A percentile compares a stretch with the other conserved stretches of the same genome.
Conservation (phyloP, 2,329 filamentous ascomycete genomes). For the Geoglossum cookeanum region DNA sequence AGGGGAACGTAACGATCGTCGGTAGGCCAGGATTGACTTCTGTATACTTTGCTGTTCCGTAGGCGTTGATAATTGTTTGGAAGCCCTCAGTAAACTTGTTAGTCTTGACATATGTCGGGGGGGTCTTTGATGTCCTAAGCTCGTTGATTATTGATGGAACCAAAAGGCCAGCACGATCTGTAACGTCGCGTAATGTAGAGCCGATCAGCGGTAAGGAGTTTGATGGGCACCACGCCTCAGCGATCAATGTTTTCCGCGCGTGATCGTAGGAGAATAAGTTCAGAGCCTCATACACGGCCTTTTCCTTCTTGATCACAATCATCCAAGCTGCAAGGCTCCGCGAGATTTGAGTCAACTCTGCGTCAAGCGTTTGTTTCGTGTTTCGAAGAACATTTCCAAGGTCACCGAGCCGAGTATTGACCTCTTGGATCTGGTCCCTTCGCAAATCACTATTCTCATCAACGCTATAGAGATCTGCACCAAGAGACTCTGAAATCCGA, state of each 20-base stretch:
- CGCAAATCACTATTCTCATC: slow-evolving; percentile 94
- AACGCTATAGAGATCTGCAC: slow-evolving; percentile 87
- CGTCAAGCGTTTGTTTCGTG: slow-evolving; percentile 84
- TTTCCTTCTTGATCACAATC: slow-evolving; percentile 95
- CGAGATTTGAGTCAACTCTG: slow-evolving; percentile 83
- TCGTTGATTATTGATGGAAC: slow-evolving; percentile 98
- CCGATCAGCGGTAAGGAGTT: slow-evolving; percentile 80
- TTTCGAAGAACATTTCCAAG: slow-evolving; percentile 84
- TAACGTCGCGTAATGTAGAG: slow-evolving; percentile 87
- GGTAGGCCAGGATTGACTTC: slow-evolving; percentile 94
- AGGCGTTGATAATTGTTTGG: slow-evolving; percentile 97
- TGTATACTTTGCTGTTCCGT: slow-evolving; percentile 91
- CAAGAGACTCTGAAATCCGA: slow-evolving; percentile 95
- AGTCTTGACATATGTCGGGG: slow-evolving; percentile 90
- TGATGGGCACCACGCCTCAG: slow-evolving; percentile 92
- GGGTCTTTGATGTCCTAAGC: slow-evolving; percentile 90
- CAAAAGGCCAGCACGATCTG: slow-evolving; percentile 85
- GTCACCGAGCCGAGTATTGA: slow-evolving; percentile 83
- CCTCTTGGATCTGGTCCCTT: slow-evolving; percentile 89
- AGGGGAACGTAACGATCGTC: slow-evolving; percentile 96
- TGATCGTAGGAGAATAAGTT: slow-evolving; percentile 96
- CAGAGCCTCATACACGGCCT: slow-evolving; percentile 86
- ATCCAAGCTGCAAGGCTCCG: slow-evolving; percentile 91
- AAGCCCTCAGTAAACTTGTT: slow-evolving; percentile 98
- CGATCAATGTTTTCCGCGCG: slow-evolving; percentile 86